A percentile compares a stretch with the other conserved stretches of the same genome.
Conservation (phyloP, 2,329 filamentous ascomycete species). For the Colletotrichum magnum region DNA sequence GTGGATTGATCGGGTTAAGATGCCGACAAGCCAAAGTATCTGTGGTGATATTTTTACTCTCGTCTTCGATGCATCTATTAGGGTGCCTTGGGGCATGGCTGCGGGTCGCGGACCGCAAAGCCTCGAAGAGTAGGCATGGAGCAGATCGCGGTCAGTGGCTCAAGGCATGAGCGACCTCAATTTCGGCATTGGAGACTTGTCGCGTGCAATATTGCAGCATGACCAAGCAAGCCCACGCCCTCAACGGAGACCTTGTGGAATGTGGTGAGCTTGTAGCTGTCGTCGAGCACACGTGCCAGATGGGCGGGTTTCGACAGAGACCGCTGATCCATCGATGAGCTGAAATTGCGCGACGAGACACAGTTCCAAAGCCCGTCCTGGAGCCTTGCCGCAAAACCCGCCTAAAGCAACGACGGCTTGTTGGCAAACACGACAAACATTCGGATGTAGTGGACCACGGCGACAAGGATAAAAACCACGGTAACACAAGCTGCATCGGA, state of each 20-base stretch:
- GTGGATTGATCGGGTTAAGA: no score
- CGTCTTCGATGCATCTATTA: no score
- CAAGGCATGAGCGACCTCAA: neutral
- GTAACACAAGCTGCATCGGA: no score
- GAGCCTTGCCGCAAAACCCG: no score
- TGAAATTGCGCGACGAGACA: constrained; percentile 12
- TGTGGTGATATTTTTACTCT: no score
- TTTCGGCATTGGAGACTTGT: neutral
- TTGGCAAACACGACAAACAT: neutral
- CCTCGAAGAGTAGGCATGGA: neutral
- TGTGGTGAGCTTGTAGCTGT: neutral
- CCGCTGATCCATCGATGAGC: constrained; percentile 20
- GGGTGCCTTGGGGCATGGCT: neutral
- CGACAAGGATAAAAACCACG: neutral
- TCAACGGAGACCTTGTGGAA: constrained; percentile 1
- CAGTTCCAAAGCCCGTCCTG: neutral
- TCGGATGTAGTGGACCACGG: neutral
- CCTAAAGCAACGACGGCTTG: no score
- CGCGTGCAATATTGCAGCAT: neutral
- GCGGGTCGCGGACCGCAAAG: constrained; percentile 8
- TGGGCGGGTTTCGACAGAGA: constrained; percentile 29
- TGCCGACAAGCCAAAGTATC: no score
- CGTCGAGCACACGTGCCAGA: constrained; percentile 17
- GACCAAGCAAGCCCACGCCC: neutral
- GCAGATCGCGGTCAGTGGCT: no score